phyloP scores from a whole-genome alignment of 148 eudicot genomes.

The Heliosperma pusillum region DNA sequence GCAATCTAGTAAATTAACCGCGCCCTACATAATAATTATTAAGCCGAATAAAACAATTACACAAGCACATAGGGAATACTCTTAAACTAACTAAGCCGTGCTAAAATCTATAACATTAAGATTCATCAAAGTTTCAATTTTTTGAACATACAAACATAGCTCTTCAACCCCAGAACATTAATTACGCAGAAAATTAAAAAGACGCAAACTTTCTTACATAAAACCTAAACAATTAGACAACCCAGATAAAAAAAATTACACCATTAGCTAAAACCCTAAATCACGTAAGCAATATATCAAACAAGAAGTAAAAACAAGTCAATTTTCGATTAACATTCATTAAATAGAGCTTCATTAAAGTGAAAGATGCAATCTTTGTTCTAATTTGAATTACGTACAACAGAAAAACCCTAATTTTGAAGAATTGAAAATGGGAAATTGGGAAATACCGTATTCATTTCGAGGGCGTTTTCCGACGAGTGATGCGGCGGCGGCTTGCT shows the following conservation, averaged over 20 bases:
- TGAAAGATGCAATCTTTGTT: background rate
- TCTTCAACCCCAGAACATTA: background rate
- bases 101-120: background rate
- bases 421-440: background rate
- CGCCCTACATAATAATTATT: no score
- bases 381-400: background rate
- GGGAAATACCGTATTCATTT: slow-evolving; percentile 49
- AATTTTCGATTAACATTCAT: background rate
- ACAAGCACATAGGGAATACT: no score
- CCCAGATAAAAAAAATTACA: background rate
- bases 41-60: no score
- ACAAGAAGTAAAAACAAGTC: background rate
- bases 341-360: background rate
- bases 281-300: background rate
- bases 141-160: background rate
- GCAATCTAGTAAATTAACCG: background rate
- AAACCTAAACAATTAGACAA: background rate
- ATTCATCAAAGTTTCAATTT: background rate
- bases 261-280: slow-evolving; percentile 6
- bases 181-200: background rate
- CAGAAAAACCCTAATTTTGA: slow-evolving; percentile 19
- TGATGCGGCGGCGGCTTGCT: slow-evolving; percentile 25
- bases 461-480: slow-evolving; percentile 66
- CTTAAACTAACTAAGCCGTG: background rate
- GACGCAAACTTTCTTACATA: background rate